A percentile compares a stretch with the other conserved stretches of the same genome.
These are phyloP conservation scores for Populus hybrid DNA, from an alignment of 441 rosid genomes.

Conservation along the genomic window DNA sequence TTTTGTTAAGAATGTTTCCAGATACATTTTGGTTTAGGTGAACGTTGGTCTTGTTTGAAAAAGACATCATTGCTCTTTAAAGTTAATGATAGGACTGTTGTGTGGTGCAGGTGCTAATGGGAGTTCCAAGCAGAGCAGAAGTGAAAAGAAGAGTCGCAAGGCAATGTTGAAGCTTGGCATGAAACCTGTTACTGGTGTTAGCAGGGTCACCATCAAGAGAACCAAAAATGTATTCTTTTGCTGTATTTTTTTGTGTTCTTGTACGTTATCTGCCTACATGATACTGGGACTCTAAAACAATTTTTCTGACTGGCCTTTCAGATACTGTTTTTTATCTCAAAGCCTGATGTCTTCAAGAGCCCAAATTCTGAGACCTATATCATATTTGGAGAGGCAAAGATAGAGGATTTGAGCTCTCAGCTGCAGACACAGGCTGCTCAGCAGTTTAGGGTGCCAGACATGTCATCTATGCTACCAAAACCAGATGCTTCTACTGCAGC, in stretches of 20 bases:
- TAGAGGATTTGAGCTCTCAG: constrained; percentile 90
- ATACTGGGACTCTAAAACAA: not conserved
- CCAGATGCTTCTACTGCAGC: constrained; percentile 51
- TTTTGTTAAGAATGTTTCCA: not conserved
- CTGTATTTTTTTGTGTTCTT: not conserved
- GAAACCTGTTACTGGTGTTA: constrained; percentile 83
- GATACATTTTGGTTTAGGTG: not conserved
- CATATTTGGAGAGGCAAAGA: constrained; percentile 90
- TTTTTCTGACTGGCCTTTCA: constrained; percentile 20
- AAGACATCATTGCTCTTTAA: not conserved
- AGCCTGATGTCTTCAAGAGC: constrained; percentile 92
- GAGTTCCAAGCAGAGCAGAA: constrained; percentile 80
- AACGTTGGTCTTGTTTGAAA: too few species aligned
- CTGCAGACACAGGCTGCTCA: constrained; percentile 86
- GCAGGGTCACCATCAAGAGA: constrained; percentile 82
- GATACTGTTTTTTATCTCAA: constrained; percentile 79
- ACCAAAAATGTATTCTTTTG: constrained; percentile 57
- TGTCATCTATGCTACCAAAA: constrained; percentile 55
- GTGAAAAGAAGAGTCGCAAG: constrained; percentile 90
- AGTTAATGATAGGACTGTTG: not conserved
- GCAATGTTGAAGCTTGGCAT: constrained; percentile 93
- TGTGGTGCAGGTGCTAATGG: constrained; percentile 56
- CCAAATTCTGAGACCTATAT: constrained; percentile 80
- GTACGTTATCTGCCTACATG: not conserved
- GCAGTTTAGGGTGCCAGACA: constrained; percentile 74